Evolutionary conservation across 2,329 filamentous ascomycete species (phyloP).

Genomic region (Aspergillus neoniger): DNA sequence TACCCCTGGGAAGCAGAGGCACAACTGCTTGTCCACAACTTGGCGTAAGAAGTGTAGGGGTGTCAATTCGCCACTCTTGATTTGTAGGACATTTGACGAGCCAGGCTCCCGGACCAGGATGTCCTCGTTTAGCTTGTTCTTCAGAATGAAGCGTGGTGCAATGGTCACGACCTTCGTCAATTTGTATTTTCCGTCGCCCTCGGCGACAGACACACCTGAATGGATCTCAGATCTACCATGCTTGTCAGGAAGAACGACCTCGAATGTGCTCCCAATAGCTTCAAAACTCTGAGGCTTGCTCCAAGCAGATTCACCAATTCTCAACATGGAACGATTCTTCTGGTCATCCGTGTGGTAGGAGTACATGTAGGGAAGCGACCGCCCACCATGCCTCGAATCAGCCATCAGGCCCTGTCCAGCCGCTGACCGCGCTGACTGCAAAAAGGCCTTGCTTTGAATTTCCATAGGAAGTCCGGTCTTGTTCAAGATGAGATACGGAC

Average conservation of each 20-base stretch:
- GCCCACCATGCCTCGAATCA: constrained; percentile 54
- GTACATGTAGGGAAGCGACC: constrained; percentile 92
- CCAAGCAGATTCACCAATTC: constrained; percentile 88
- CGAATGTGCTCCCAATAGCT: constrained; percentile 88
- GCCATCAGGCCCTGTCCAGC: constrained; percentile 74
- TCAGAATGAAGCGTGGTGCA: constrained; percentile 86
- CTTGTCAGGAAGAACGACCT: constrained; percentile 77
- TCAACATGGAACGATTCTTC: constrained; percentile 84
- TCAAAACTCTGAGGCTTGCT: constrained; percentile 98
- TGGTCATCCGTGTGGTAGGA: constrained; percentile 86
- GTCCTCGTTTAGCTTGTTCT: constrained; percentile 88
- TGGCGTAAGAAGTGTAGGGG: constrained; percentile 89
- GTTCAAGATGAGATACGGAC: constrained; percentile 92
- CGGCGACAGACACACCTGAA: constrained; percentile 81
- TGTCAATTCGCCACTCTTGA: constrained; percentile 76
- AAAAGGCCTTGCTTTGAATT: constrained; percentile 83
- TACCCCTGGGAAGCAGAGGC: constrained; percentile 86
- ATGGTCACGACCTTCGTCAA: constrained; percentile 94
- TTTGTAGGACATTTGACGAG: constrained; percentile 78
- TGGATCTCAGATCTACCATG: constrained; percentile 79
- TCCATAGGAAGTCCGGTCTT: constrained; percentile 89
- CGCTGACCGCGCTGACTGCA: constrained; percentile 77
- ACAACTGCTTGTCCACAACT: constrained; percentile 80
- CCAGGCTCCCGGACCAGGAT: constrained; percentile 89
- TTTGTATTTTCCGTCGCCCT: constrained; percentile 97